Base-by-base conservation (phyloP, 768 basidiomycete genomes). In the Leccinellum luteum region DNA sequence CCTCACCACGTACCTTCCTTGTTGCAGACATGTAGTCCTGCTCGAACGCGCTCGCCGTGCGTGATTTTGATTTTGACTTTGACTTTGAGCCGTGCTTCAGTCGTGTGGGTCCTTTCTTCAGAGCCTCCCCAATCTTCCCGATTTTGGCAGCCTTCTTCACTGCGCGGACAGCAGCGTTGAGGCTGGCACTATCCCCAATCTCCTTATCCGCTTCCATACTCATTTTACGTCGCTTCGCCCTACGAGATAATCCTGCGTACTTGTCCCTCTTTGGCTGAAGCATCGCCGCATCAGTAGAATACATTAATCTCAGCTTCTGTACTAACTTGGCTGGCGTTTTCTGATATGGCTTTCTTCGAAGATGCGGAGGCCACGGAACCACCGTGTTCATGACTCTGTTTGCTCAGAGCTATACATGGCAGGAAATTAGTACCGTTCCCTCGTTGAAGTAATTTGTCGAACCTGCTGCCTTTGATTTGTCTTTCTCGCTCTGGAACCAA, bases 401-500 rank as follows among this genome's bases (percentile, higher is more conserved):
- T 96, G 74, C 92, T 89, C 23, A 84, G 68, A 48, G 82, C 95
- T 97, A 63, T 56, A 52, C 38, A 34, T 53, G 31, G 41, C 32
- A 35, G 31, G 7, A 23, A 19, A 48, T 70, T 15, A 65, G 57
- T 44, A 21, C 12, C 9, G 23, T 4, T 30, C 64, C 53, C 7
- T 41, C 17, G 47, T 48, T n/a, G 23, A 52, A 31, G 48, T 30
- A 3, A 17, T 38, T 12, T 2, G 19, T 50, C 62, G 43, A 60
- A 96, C 94, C 88, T 84, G 88, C 84, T 5, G 93, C 81, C 58
- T 82, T 84, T 60, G 79, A 73, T 76, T 90, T 98, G 65, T 97
- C 93, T 71, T 88, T 90, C 56, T 80, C 78, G 9, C 81, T 85
- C 75, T 98, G 97, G 81, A 99, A 99, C 97, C 97, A 99, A n/a